phyloP scores from a whole-genome alignment of 257 asterid genomes.

The Solanum peruvianum region DNA sequence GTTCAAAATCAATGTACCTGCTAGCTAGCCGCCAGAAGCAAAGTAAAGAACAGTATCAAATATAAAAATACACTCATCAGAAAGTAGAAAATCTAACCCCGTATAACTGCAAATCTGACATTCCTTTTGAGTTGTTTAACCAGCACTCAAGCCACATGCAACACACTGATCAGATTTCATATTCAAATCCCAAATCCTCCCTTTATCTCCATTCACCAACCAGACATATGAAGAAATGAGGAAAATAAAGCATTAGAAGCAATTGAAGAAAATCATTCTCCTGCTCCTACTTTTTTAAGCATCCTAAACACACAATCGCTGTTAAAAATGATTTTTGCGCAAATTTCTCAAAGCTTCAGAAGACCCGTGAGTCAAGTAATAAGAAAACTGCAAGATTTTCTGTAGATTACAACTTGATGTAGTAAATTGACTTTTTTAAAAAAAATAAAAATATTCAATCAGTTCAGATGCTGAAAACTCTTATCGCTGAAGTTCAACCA shows the following conservation, averaged over 20 bases:
- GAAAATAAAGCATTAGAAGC: conserved; percentile 10
- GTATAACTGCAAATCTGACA: conserved; percentile 51
- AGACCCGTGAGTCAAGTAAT: not conserved
- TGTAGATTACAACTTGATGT: not conserved
- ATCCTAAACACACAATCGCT: not conserved
- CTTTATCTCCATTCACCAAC: conserved; percentile 22
- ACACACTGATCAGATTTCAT: conserved; percentile 23
- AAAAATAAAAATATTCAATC: not conserved
- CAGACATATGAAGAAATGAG: conserved; percentile 6
- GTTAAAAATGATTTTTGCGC: not conserved
- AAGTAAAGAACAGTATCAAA: not conserved
- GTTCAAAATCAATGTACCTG: not conserved
- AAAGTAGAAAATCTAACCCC: conserved; percentile 26
- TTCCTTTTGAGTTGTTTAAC: conserved; percentile 33
- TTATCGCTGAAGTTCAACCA: not conserved
- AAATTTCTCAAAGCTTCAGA: not conserved
- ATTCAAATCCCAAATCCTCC: conserved; percentile 16
- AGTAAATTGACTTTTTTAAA: not conserved
- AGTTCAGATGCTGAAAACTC: not conserved
- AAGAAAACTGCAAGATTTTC: not conserved
- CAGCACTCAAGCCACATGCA: conserved; percentile 29
- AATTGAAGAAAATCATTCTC: not conserved
- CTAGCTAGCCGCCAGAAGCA: not conserved
- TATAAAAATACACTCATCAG: not conserved
- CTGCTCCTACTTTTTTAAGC: not conserved